phyloP scores from a whole-genome alignment of 345 rosid species.

The Aquilaria yunnanensis region DNA sequence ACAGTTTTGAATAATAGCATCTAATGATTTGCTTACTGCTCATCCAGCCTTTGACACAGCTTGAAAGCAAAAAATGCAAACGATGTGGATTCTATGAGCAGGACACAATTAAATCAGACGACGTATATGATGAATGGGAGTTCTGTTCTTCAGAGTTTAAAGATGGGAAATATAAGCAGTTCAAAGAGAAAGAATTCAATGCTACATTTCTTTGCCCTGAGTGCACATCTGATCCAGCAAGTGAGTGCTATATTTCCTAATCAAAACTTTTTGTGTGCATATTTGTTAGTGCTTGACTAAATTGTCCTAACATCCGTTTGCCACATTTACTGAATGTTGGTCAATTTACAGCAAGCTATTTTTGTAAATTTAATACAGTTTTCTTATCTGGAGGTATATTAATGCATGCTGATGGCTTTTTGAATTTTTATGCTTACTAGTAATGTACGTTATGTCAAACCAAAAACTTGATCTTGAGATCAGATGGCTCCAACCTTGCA shows the following conservation, averaged over 20 bases:
- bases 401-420: too few relatives aligned
- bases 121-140: constrained; percentile 85
- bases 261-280: not conserved
- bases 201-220: constrained; percentile 62
- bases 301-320: too few relatives aligned
- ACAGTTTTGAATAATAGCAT: not conserved
- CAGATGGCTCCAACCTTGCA: too few relatives aligned
- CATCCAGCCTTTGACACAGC: constrained; percentile 63
- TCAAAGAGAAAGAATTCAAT: constrained; percentile 47
- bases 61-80: constrained; percentile 71
- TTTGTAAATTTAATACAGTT: too few relatives aligned
- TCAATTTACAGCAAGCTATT: too few relatives aligned
- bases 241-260: constrained; percentile 24
- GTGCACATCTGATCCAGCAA: constrained; percentile 34
- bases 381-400: too few relatives aligned
- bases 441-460: too few relatives aligned
- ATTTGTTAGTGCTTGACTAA: not conserved
- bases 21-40: not conserved
- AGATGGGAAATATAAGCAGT: constrained; percentile 46
- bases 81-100: constrained; percentile 87
- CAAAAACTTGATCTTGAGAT: too few relatives aligned
- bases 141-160: constrained; percentile 76
- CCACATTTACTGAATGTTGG: too few relatives aligned
- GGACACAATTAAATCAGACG: constrained; percentile 47
- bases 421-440: too few relatives aligned